Evolutionary conservation across 495 filamentous ascomycete species (phyloP).

Genomic region (Aspergillus panamensis): DNA sequence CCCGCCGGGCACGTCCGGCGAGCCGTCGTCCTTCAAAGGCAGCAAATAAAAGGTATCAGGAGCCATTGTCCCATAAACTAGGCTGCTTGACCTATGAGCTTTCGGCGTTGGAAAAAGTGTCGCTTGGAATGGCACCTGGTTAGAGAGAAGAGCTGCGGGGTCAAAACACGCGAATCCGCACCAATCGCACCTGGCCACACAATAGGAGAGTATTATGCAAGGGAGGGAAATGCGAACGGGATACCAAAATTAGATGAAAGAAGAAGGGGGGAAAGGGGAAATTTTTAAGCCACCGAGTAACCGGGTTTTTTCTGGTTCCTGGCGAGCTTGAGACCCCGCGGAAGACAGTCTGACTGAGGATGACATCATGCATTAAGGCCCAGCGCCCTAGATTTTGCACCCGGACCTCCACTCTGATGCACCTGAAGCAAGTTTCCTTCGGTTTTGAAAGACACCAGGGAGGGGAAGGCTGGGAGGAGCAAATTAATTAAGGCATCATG

Average conservation of each 20-base stretch:
- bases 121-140: background rate
- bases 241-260: background rate
- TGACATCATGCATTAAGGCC: constrained; percentile 23
- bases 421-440: constrained; percentile 1
- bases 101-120: background rate
- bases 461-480: background rate
- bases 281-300: constrained; percentile 2
- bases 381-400: constrained; percentile 2
- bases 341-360: background rate
- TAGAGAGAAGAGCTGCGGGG: background rate
- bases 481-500: background rate
- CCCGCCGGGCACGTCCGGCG: constrained; percentile 81
- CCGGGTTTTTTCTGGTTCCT: constrained; percentile 21
- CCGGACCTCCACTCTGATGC: constrained; percentile 8
- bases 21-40: constrained; percentile 85
- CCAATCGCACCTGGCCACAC: background rate
- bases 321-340: constrained; percentile 20
- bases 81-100: background rate
- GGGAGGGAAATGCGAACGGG: background rate
- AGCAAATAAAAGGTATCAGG: constrained; percentile 70
- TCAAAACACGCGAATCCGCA: background rate
- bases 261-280: constrained; percentile 5
- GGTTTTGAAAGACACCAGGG: background rate
- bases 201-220: background rate
- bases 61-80: constrained; percentile 24